These are phyloP conservation scores for Dendrobium officinale DNA, from an alignment of 106 monocot genomes.

Conservation along the genomic window DNA sequence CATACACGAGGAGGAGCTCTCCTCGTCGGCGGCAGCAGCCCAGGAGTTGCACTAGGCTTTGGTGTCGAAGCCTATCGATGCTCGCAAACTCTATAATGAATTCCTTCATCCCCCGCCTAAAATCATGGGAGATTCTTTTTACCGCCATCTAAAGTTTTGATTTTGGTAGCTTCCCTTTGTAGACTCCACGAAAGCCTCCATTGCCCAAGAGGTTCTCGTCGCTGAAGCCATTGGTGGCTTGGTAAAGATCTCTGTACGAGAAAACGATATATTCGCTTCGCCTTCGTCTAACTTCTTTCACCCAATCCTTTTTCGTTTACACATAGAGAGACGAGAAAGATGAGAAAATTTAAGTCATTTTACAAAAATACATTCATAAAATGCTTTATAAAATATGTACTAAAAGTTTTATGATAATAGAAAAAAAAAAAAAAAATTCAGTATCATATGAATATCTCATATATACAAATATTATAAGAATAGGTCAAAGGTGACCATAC, in stretches of 20 bases:
- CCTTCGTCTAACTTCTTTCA: neutral
- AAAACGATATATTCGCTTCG: neutral
- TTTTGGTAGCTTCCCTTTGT: constrained; percentile 10
- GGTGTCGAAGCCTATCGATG: constrained; percentile 14
- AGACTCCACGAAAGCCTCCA: constrained; percentile 10
- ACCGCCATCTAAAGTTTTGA: constrained; percentile 17
- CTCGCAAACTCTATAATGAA: constrained; percentile 16
- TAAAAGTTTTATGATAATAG: too few species aligned
- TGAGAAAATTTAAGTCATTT: too few species aligned
- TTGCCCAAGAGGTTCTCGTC: constrained; percentile 9
- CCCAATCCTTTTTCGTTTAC: neutral
- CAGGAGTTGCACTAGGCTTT: neutral
- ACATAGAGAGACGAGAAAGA: neutral
- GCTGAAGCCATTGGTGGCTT: constrained; percentile 14
- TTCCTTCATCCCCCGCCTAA: constrained; percentile 16
- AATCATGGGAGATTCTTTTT: neutral
- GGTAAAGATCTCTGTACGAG: constrained; percentile 16
- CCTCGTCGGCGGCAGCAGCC: too few species aligned
- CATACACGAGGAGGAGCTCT: too few species aligned
- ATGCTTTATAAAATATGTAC: too few species aligned
- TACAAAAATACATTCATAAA: too few species aligned
- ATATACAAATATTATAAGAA: too few species aligned
- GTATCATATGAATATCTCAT: too few species aligned
- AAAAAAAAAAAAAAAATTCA: too few species aligned
- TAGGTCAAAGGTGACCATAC: too few species aligned